Evolutionary conservation across 257 asterid genomes (phyloP).

Genomic region (Solanum infundibuliforme): DNA sequence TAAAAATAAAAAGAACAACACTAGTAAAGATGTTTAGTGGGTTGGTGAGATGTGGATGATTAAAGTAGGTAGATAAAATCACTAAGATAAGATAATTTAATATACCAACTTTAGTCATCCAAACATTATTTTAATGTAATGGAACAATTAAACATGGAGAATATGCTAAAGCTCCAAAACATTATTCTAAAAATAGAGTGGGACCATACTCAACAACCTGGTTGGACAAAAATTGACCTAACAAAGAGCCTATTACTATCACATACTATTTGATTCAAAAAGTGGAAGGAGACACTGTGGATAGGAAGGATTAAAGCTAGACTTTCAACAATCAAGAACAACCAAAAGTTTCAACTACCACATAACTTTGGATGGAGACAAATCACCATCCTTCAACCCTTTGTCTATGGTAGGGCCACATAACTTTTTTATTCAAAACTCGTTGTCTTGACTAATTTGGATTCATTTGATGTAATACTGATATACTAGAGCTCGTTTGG

Average conservation of each 20-base stretch:
- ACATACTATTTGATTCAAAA: neutral
- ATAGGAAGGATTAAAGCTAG: neutral
- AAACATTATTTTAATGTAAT: neutral
- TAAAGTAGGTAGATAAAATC: neutral
- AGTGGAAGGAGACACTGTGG: neutral
- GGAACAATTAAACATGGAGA: neutral
- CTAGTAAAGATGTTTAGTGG: neutral
- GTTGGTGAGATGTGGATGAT: neutral
- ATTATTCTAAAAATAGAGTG: neutral
- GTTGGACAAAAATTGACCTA: neutral
- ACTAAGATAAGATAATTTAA: neutral
- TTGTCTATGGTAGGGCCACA: neutral
- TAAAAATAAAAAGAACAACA: neutral
- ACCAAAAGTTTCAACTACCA: conserved; percentile 9
- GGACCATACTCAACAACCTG: neutral
- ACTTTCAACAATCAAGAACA: conserved; percentile 6
- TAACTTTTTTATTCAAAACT: neutral
- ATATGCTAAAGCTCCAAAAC: neutral
- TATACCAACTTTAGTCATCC: neutral
- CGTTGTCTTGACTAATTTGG: neutral
- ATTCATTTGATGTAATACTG: neutral
- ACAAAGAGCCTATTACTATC: neutral
- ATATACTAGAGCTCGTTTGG: neutral
- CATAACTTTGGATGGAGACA: neutral
- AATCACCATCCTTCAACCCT: neutral